Percentiles rank a stretch among this genome's conserved stretches.
Evolutionary conservation across 2,329 filamentous ascomycete genomes (phyloP).

Genomic region (Arthroderma sp.): DNA sequence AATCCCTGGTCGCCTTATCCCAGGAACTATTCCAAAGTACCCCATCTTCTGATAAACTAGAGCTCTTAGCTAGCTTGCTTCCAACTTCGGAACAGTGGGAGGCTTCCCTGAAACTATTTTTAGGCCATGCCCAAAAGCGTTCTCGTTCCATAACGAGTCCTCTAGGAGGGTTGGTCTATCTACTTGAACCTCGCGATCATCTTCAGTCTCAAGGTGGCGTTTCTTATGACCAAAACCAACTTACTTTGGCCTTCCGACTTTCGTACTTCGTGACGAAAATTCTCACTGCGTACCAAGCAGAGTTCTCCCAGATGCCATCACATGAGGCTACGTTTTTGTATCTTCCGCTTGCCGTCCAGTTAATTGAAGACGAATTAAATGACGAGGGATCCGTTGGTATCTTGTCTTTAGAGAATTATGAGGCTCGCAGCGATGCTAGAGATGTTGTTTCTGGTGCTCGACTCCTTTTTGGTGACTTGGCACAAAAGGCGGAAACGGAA

Average conservation of each 20-base stretch:
- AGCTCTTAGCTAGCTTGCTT: constrained; percentile 38
- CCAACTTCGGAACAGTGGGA: constrained; percentile 55
- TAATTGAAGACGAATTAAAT: constrained; percentile 48
- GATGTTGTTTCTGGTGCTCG: constrained; percentile 41
- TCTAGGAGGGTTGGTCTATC: constrained; percentile 55
- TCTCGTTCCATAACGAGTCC: constrained; percentile 62
- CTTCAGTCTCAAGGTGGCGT: background rate
- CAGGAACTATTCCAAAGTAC: constrained; percentile 33
- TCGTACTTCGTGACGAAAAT: constrained; percentile 55
- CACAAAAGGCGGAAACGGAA: constrained; percentile 13
- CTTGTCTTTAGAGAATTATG: constrained; percentile 34
- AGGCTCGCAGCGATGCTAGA: constrained; percentile 40
- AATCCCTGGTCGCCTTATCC: constrained; percentile 43
- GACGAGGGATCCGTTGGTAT: constrained; percentile 43
- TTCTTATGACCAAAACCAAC: constrained; percentile 52
- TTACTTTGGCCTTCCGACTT: constrained; percentile 62
- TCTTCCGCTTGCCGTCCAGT: constrained; percentile 40
- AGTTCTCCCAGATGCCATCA: constrained; percentile 20
- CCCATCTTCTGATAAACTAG: constrained; percentile 15
- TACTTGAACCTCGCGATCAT: constrained; percentile 33
- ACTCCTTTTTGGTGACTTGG: constrained; percentile 33
- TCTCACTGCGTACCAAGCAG: constrained; percentile 31
- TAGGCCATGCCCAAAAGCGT: constrained; percentile 28
- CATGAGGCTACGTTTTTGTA: constrained; percentile 34
- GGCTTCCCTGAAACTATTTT: constrained; percentile 44